Evolutionary conservation across 2,329 filamentous ascomycete genomes (phyloP).

Genomic region (Raffaelea ambrosiae): DNA sequence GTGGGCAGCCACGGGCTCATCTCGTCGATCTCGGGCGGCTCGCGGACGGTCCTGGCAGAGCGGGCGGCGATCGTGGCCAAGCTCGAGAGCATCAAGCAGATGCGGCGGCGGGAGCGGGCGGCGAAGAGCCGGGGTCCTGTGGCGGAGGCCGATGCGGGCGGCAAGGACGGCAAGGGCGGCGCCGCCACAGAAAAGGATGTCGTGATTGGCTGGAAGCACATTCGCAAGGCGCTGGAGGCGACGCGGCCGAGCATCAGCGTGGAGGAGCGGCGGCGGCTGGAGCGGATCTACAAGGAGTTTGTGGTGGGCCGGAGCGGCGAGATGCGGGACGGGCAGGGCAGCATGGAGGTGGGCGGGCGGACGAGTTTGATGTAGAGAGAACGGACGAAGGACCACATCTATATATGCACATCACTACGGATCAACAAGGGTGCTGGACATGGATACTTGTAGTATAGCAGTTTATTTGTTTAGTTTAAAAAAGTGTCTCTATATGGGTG

Average conservation of each 20-base stretch:
- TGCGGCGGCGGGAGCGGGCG: conserved; percentile 54
- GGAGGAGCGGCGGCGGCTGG: conserved; percentile 65
- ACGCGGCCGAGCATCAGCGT: conserved; percentile 77
- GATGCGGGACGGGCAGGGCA: conserved; percentile 87
- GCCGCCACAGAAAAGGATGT: conserved; percentile 48
- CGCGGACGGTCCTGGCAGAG: conserved; percentile 56
- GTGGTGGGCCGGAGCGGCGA: conserved; percentile 87
- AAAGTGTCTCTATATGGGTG: no score
- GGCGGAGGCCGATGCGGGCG: conserved; percentile 9
- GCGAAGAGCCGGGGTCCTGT: conserved; percentile 7
- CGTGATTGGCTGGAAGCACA: conserved; percentile 74
- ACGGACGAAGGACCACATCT: not conserved
- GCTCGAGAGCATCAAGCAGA: conserved; percentile 67
- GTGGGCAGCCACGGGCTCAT: conserved; percentile 17
- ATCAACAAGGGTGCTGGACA: not conserved
- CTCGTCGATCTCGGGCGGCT: no score
- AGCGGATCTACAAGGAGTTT: conserved; percentile 85
- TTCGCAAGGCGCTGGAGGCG: conserved; percentile 65
- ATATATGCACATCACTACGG: not conserved
- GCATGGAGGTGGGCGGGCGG: conserved; percentile 83
- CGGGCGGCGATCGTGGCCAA: conserved; percentile 74
- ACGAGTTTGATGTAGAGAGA: conserved; percentile 77
- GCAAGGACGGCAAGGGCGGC: conserved; percentile 8
- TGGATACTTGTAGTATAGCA: no score
- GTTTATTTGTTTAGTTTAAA: no score